These are phyloP conservation scores for Clavulina sp. DNA, from an alignment of 768 basidiomycete species.

Conservation along the genomic window DNA sequence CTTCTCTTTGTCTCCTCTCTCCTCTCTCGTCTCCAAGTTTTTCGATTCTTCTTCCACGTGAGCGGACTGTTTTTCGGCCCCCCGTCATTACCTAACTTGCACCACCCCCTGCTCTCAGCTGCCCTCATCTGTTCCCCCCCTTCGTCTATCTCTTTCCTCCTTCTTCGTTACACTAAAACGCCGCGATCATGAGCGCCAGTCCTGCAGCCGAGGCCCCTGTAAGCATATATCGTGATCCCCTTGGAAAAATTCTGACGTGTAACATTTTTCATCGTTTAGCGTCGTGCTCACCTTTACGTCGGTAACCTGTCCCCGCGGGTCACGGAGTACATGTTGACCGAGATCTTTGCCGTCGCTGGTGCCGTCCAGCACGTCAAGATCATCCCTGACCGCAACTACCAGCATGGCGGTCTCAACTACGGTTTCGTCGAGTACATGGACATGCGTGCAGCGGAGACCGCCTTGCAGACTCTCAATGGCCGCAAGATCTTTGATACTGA, in stretches of 20 bases:
- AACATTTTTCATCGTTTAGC: constrained; percentile 23
- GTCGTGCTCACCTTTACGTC: constrained; percentile 95
- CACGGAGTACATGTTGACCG: constrained; percentile 97
- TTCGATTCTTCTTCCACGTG: constrained; percentile 21
- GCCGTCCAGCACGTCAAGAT: constrained; percentile 99
- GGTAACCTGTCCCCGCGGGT: constrained; percentile 95
- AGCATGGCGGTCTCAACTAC: constrained; percentile 98
- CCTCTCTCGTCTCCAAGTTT: constrained; percentile 20
- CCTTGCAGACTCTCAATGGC: constrained; percentile 94
- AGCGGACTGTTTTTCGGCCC: constrained; percentile 19
- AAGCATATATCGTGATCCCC: not conserved
- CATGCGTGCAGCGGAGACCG: constrained; percentile 96
- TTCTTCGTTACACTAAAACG: not conserved
- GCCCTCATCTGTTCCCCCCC: not conserved
- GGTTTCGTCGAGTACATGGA: constrained; percentile 99
- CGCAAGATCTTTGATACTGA: constrained; percentile 99
- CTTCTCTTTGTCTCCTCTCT: constrained; percentile 13
- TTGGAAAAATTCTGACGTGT: not conserved
- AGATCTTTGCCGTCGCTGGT: constrained; percentile 92
- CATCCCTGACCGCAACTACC: constrained; percentile 97
- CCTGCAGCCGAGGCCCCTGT: not conserved
- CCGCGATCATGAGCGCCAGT: not conserved
- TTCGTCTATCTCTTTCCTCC: not conserved
- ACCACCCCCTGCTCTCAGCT: too few relatives aligned
- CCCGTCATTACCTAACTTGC: not conserved